Base-by-base conservation (phyloP, 768 basidiomycete genomes). In the Boletus insuetus region DNA sequence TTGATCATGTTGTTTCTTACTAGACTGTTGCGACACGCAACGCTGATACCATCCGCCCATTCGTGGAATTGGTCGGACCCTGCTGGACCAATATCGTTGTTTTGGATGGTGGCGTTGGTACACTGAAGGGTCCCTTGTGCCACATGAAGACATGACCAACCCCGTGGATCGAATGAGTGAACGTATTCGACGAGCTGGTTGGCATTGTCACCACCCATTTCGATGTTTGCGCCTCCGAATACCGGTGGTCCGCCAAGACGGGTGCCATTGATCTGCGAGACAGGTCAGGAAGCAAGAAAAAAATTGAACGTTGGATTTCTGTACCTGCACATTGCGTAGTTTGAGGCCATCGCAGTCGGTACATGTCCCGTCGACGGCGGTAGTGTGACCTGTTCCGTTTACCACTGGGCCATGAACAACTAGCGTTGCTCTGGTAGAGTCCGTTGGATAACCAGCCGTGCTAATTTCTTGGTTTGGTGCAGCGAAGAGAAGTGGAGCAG, bases 111-210 rank as follows among this genome's bases (percentile, higher is more conserved):
- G 13, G 73, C 75, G 53, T 84, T 84, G 54, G 74, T 79, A 73
- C 91, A 94, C 10, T 69, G 75, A 37, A 87, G 75, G 34, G 77
- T 68, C 5, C 91, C 92, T 67, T 93, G 85, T 0, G 78, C 74
- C 32, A 94, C 66, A 62, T 94, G 93, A 38, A 94, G 75, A 68
- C 91, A 92, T 9, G 88, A 83, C 91, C 92, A 93, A 55, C 87
- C 74, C 48, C 91, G 79, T 3, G 90, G 89, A 69, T 94, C 83
- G 64, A 74, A 89, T 8, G 87, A 85, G 58, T 77, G 82, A 12
- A 93, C 90, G 57, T 82, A 84, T 74, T 93, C 89, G 51, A 94
- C 76, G 38, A 91, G 60, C 68, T 94, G 91, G 62, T 79, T 74
- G 3, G 81, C 73, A 58, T 87, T 93, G 19, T 76, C 63, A 11